phyloP scores from a whole-genome alignment of 2,329 filamentous ascomycete genomes.

The Neopestalotiopsis clavispora region DNA sequence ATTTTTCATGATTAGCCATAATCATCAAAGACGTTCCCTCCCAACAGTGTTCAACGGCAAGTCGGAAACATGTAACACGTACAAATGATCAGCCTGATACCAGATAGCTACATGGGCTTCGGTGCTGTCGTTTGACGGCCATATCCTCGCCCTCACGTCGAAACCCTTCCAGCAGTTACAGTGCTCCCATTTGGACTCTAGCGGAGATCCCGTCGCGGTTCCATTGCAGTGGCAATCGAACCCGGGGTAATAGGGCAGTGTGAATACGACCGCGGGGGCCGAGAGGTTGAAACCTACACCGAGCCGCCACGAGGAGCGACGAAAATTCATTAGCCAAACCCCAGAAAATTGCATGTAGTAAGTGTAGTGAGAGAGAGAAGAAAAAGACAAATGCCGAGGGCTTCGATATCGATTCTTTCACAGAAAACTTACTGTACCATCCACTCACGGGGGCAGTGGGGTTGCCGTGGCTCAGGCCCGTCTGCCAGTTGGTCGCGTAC shows the following conservation, averaged over 20 bases:
- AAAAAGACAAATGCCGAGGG: not conserved
- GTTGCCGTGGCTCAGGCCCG: not conserved
- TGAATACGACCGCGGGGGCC: not conserved
- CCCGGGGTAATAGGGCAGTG: not conserved
- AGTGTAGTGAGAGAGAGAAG: too few species aligned
- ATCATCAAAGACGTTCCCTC: not conserved
- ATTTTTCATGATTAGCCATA: not conserved
- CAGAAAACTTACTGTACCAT: not conserved
- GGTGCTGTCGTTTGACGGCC: not conserved
- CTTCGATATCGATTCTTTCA: not conserved
- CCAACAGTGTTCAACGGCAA: too few species aligned
- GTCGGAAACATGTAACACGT: too few species aligned
- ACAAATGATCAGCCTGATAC: not conserved
- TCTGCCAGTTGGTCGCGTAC: slow-evolving; percentile 10
- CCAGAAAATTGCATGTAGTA: too few species aligned
- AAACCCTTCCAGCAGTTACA: not conserved
- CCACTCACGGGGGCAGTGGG: not conserved
- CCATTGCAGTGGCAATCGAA: not conserved
- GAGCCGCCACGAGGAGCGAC: not conserved
- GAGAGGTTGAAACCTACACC: not conserved
- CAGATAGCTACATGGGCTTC: not conserved
- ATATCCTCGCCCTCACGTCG: not conserved
- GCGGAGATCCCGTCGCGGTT: not conserved
- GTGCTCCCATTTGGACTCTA: not conserved
- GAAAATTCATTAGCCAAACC: not conserved